Base-by-base conservation (phyloP, 139 green algal species). In the Monoraphidium neglectum region DNA sequence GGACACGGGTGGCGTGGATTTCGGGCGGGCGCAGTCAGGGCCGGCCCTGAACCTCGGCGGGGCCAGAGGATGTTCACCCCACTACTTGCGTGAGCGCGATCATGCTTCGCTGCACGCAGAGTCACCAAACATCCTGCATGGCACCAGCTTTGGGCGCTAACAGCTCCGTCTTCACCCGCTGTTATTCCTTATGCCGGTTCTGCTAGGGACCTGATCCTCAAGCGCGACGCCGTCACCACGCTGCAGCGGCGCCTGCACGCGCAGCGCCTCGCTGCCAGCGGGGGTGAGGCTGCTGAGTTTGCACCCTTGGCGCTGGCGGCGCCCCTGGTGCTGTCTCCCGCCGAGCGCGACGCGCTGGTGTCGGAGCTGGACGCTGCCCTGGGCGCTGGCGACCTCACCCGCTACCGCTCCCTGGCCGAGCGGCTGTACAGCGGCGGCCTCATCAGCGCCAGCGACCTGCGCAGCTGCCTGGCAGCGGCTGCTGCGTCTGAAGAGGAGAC, bases 371-470 rank as follows among this genome's bases (percentile, higher is more conserved):
- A 76, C 21, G 60, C 33, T 3, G 33, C 47, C 13, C 47, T 70
- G 6, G 18, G 32, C 18, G 64, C 64, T 16, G 64, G 64, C 35
- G 35, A 54, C 64, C 6, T 70, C 35, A 3, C 4, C 21, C 5
- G 3, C 18, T 70, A 70, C 64, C 28, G 26, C 33, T 33, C 35
- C 35, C 33, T 53, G 16, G 47, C 47, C 33, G n/a, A 51, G 46
- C 26, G 60, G 59, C 51, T 82, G 59, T 72, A 76, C 49, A 54
- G 46, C 35, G 59, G 77, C 35, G 77, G 77, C 4, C 38, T 82
- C 26, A 36, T 77, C 10, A 73, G 49, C 38, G 70, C 54, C 60
- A 60, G 40, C 1, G 77, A 82, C 60, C 33, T 82, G 68, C 57
- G 71, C 54, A 23, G 60, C 59, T 76, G 70, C 60, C 64, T 49